Conservation (phyloP, 1,284 basidiomycete species). For the Chiua sp. region DNA sequence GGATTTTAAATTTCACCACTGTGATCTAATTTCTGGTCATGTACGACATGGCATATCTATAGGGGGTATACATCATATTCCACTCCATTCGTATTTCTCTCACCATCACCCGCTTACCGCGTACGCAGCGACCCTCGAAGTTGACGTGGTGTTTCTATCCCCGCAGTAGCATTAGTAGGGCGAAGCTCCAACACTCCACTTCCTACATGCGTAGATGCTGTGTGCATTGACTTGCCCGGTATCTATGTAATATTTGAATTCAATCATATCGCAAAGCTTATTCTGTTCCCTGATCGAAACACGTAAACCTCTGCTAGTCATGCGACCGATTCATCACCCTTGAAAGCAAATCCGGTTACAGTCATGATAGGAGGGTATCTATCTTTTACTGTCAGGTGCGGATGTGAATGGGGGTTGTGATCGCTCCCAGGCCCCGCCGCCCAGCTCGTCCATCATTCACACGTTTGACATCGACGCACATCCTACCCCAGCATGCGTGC, state of each 20-base stretch:
- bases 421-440: too few species aligned
- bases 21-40: not conserved
- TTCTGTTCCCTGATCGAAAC: not conserved
- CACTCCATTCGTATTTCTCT: not conserved
- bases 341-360: not conserved
- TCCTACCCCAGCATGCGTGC: too few species aligned
- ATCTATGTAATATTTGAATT: not conserved
- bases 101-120: not conserved
- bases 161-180: not conserved
- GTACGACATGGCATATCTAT: too few species aligned
- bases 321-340: not conserved
- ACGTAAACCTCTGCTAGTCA: not conserved
- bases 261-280: not conserved
- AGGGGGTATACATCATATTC: not conserved
- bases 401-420: too few species aligned
- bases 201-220: too few species aligned
- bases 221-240: too few species aligned
- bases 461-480: not conserved
- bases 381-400: too few species aligned
- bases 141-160: not conserved
- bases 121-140: not conserved
- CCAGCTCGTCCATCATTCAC: not conserved
- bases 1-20: constrained; percentile 20
- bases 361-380: not conserved
- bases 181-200: not conserved